Evolutionary conservation across 371 early-diverging fungal species (phyloP), one percentile per base, ranked within the genome.

Genomic region (Dichotomocladium elegans): DNA sequence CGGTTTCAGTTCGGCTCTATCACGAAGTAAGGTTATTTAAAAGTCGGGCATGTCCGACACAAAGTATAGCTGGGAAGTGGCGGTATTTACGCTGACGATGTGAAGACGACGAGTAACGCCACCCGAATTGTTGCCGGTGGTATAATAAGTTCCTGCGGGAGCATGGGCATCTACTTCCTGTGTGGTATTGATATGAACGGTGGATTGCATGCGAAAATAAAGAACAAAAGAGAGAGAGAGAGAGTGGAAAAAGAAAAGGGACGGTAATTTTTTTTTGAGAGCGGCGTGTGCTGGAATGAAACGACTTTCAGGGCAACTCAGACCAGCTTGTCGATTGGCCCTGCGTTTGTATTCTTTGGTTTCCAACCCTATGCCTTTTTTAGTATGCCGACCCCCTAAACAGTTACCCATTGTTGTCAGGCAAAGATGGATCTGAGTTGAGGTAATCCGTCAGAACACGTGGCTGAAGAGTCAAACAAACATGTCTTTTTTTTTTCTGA

Each of bases 121-220:
- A 30, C 63, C 58, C 21, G 68, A 60, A 47, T 80, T 77, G 21
- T 61, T 58, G 12, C 78, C 80, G 3, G 76, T 72, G 19, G 72
- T 75, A 33, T 80, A 80, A 48, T 80, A 80, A 12, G 65, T 71
- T 11, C 62, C 60, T n/a, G 79, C 69, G 15, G 73, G 71, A 24
- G 75, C 73, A 55, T 66, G 71, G 2, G 65, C 75, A 53, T 74
- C 74, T 4, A 44, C 55, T 11, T 58, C 62, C 45, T 61, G 56
- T 11, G 58, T 58, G 12, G 54, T 34, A 15, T 25, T 41, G 22
- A 48, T 28, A 25, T 60, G 60, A 37, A 59, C 57, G 28, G 59
- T 63, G 9, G 63, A 53, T 40, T 58, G 58, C 66, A 53, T 52
- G 55, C 41, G 59, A 60, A 48, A 41, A 34, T 6, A 37, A 53